These are phyloP conservation scores for Citrus medica DNA, from an alignment of 345 rosid species.

Conservation along the genomic window DNA sequence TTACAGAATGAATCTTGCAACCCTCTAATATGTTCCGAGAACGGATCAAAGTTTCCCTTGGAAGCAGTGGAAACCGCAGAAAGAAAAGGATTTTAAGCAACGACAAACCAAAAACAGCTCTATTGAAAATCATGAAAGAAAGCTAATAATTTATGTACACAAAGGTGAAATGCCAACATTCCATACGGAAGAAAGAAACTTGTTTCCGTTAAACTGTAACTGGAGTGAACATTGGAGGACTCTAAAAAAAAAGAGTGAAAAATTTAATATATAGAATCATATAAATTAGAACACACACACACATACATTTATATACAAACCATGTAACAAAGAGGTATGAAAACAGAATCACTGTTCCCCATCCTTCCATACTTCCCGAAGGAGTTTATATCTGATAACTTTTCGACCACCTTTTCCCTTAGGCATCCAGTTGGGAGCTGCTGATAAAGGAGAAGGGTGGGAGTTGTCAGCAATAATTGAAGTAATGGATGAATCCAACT, in stretches of 20 bases:
- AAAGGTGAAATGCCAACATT: background rate
- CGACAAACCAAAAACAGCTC: background rate
- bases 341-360: constrained; percentile 29
- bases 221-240: background rate
- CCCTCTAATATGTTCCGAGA: background rate
- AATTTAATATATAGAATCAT: too few species aligned
- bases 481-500: constrained; percentile 65
- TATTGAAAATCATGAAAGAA: background rate
- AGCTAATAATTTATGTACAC: background rate
- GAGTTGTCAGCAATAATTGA: constrained; percentile 46
- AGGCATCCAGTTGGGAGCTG: constrained; percentile 44
- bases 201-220: background rate
- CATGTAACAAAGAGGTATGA: background rate
- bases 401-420: constrained; percentile 46
- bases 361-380: constrained; percentile 68
- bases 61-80: background rate
- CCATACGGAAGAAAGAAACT: background rate
- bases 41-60: background rate
- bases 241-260: background rate
- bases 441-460: constrained; percentile 30
- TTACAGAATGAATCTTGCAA: background rate
- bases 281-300: too few species aligned
- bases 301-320: background rate
- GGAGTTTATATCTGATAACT: constrained; percentile 65
- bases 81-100: background rate